phyloP scores from a whole-genome alignment of 768 basidiomycete species.

The Rubroboletus satanas region DNA sequence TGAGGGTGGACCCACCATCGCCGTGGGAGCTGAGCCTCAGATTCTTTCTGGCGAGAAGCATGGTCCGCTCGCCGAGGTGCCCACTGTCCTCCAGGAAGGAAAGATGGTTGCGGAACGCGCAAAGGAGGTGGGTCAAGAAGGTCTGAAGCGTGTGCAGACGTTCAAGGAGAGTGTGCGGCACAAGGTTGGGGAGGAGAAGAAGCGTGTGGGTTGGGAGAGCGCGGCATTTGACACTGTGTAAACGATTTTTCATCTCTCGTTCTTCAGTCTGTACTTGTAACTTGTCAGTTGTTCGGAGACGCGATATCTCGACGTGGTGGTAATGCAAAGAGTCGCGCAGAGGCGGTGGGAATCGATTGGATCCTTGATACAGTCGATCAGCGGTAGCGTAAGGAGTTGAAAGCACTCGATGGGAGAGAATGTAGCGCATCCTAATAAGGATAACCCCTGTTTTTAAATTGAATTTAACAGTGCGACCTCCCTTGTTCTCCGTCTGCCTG shows the following conservation, averaged over 20 bases:
- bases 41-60: constrained; percentile 63
- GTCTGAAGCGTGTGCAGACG: constrained; percentile 34
- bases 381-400: too few relatives aligned
- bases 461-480: too few relatives aligned
- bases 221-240: constrained; percentile 40
- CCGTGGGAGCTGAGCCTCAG: constrained; percentile 73
- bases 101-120: constrained; percentile 33
- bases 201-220: constrained; percentile 46
- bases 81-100: background rate
- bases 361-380: background rate
- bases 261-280: background rate
- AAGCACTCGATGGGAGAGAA: too few relatives aligned
- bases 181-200: constrained; percentile 39
- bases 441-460: too few relatives aligned
- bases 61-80: constrained; percentile 47
- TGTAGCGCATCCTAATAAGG: too few relatives aligned
- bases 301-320: background rate
- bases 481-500: too few relatives aligned
- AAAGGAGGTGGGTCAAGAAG: constrained; percentile 33
- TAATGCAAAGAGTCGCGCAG: background rate
- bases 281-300: background rate
- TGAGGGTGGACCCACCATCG: constrained; percentile 39
- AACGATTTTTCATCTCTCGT: background rate
- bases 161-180: constrained; percentile 43
- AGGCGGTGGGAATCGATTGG: background rate